A percentile compares a stretch with the other conserved stretches of the same genome.
Evolutionary conservation across 176 grass and related monocot species (phyloP).

Genomic region (Phoenix roebelenii): DNA sequence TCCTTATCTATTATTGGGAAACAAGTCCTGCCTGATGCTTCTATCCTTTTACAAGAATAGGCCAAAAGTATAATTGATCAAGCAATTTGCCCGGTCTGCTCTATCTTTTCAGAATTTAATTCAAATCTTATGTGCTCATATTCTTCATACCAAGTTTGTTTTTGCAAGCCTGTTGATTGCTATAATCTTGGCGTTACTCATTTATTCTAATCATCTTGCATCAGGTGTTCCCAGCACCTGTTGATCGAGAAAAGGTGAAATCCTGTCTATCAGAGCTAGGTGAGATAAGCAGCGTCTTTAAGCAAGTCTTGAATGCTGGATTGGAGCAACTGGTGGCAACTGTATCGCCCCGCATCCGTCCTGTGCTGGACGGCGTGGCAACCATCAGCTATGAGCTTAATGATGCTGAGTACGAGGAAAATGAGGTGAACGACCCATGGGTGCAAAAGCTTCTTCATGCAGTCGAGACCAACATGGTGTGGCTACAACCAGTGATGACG

Average conservation of each 20-base stretch:
- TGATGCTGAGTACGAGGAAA: slow-evolving; percentile 81
- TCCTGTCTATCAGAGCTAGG: slow-evolving; percentile 85
- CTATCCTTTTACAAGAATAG: too few species aligned
- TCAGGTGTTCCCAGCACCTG: slow-evolving; percentile 67
- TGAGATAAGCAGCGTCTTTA: slow-evolving; percentile 68
- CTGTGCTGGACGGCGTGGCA: slow-evolving; percentile 67
- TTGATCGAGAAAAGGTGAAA: slow-evolving; percentile 89
- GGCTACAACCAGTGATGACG: slow-evolving; percentile 81
- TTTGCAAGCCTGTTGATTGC: too few species aligned
- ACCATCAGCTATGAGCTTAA: slow-evolving; percentile 83
- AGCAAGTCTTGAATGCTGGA: slow-evolving; percentile 70
- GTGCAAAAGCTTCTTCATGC: slow-evolving; percentile 84
- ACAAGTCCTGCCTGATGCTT: too few species aligned
- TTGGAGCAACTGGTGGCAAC: slow-evolving; percentile 73
- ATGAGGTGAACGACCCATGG: slow-evolving; percentile 94
- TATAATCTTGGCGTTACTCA: too few species aligned
- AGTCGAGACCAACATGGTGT: slow-evolving; percentile 58
- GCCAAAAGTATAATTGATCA: too few species aligned
- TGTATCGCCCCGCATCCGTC: slow-evolving; percentile 62
- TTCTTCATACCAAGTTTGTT: too few species aligned
- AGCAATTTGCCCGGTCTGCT: too few species aligned
- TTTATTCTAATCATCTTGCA: not conserved
- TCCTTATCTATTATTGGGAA: too few species aligned
- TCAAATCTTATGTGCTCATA: too few species aligned
- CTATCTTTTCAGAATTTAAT: too few species aligned